These are phyloP conservation scores for Dissophora ornata DNA, from an alignment of 192 early-diverging fungal genomes.

Conservation along the genomic window DNA sequence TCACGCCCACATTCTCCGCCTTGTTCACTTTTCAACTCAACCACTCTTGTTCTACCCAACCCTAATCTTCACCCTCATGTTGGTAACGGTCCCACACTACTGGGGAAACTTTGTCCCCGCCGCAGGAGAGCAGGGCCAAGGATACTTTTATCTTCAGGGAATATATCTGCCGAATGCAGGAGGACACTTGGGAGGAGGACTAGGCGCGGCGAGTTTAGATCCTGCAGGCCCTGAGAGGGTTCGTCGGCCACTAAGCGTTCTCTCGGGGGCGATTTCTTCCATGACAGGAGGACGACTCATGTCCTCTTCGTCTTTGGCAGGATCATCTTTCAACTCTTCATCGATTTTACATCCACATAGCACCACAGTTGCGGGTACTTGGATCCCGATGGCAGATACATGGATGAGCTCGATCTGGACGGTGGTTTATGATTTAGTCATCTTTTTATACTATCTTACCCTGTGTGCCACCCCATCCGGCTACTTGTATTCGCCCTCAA, in stretches of 20 bases:
- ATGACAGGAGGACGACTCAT: constrained; percentile 32
- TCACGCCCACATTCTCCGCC: constrained; percentile 45
- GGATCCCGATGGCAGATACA: constrained; percentile 65
- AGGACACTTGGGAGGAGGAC: constrained; percentile 28
- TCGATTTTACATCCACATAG: too few species aligned
- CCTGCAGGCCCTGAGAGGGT: constrained; percentile 33
- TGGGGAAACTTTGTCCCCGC: constrained; percentile 45
- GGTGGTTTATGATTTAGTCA: constrained; percentile 41
- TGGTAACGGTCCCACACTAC: constrained; percentile 44
- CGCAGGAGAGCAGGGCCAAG: constrained; percentile 45
- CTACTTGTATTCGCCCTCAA: constrained; percentile 47
- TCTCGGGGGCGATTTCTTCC: constrained; percentile 29
- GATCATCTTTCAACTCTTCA: background rate
- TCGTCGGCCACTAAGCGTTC: constrained; percentile 17
- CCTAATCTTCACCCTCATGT: constrained; percentile 43
- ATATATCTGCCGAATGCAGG: constrained; percentile 46
- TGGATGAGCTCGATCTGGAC: constrained; percentile 60
- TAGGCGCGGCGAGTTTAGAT: constrained; percentile 30
- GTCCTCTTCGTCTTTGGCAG: background rate
- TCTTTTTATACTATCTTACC: constrained; percentile 51
- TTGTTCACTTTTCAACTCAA: constrained; percentile 52
- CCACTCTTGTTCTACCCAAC: constrained; percentile 44
- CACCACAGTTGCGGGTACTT: constrained; percentile 37
- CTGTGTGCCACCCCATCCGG: constrained; percentile 48
- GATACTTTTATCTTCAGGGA: constrained; percentile 50